Base-by-base conservation (phyloP, 2,329 filamentous ascomycete genomes). In the Leptographium flavum region DNA sequence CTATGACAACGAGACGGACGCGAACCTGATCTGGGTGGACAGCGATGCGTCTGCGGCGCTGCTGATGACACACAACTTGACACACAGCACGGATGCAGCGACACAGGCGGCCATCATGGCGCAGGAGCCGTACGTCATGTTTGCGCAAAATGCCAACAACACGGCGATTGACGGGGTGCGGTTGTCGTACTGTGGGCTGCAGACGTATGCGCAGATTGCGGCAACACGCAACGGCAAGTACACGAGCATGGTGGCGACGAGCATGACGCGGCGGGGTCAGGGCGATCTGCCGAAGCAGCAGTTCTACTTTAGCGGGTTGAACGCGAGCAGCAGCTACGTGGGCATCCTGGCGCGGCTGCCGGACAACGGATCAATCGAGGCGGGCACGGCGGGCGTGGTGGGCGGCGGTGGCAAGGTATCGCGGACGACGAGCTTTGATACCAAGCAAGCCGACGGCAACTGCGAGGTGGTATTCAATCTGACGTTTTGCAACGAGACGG, bases 391-490 rank as follows among this genome's bases (percentile, higher is more conserved):
- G 38, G 53, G 49, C 13, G 67, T 71, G 4, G 68, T 79, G 14
- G 78, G 79, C 17, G 81, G 81, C n/a, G 87, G 88, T 28, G 85
- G 86, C 9, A 72, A 73, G 43, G 79, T 95, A 25, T 94, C 82
- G 65, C 67, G 70, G 42, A 66, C 74, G 17, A 82, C 83, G 42
- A 70, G 69, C n/a, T 94, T 94, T 60, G 69, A 67, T 7, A 95
- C 90, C 9, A 87, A 88, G 58, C 68, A 41, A 21, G 44, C 47
- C 39, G 28, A 47, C 31, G 74, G 78, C 48, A 94, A 88, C 56
- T 98, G 92, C 60, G 81, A 82, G 48, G 72, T 98, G 35, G 71
- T 96, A 39, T 88, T 81, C 60, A 81, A 93, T 57, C 76, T 98
- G n/a, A 69, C 79, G 0, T 93, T 96, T 61, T 98, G 92, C 65